Evolutionary conservation across 2,329 filamentous ascomycete species (phyloP).

Genomic region (Aureobasidium leucospermi): DNA sequence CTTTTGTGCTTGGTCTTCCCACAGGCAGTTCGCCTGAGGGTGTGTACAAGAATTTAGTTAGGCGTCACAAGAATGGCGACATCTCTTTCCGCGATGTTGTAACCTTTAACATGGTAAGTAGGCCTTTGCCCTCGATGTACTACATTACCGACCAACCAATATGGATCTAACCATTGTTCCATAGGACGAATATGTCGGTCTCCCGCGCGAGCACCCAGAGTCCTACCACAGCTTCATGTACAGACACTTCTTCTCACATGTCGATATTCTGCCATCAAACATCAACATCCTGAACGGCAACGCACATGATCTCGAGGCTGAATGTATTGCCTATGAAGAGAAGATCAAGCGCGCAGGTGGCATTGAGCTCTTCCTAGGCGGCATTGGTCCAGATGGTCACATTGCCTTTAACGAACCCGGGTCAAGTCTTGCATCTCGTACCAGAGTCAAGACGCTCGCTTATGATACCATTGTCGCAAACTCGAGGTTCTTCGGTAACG

Average conservation of each 20-base stretch:
- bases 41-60: slow-evolving; percentile 70
- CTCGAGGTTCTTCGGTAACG: slow-evolving; percentile 73
- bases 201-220: slow-evolving; percentile 74
- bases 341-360: slow-evolving; percentile 68
- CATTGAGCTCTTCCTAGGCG: slow-evolving; percentile 79
- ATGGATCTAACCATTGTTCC: not conserved
- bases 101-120: slow-evolving; percentile 78
- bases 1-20: slow-evolving; percentile 76
- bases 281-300: slow-evolving; percentile 82
- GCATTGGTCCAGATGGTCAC: slow-evolving; percentile 79
- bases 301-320: slow-evolving; percentile 63
- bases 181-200: slow-evolving; percentile 78
- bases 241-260: slow-evolving; percentile 80
- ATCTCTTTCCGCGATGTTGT: slow-evolving; percentile 84
- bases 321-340: slow-evolving; percentile 73
- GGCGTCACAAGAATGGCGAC: slow-evolving; percentile 61
- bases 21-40: slow-evolving; percentile 74
- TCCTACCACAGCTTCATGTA: slow-evolving; percentile 93
- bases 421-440: slow-evolving; percentile 67
- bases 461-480: slow-evolving; percentile 84
- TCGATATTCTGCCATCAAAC: slow-evolving; percentile 73
- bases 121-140: too few relatives aligned
- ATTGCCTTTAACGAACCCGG: slow-evolving; percentile 89
- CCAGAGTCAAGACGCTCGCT: slow-evolving; percentile 77
- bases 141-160: not conserved